These are phyloP conservation scores for Ilyonectria mors-panacis DNA, from an alignment of 2,329 filamentous ascomycete genomes.

Conservation along the genomic window DNA sequence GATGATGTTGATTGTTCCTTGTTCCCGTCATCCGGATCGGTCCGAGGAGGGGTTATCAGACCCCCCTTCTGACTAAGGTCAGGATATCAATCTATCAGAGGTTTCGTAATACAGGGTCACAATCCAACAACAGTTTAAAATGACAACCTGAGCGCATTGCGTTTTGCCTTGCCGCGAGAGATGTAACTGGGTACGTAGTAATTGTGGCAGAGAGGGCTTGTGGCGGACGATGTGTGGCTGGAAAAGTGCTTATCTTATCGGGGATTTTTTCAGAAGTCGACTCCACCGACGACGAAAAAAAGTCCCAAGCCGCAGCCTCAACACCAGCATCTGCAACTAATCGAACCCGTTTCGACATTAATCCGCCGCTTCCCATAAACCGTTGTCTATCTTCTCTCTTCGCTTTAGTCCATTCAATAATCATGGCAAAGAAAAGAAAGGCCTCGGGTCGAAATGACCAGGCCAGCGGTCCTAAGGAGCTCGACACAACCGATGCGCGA, in stretches of 20 bases:
- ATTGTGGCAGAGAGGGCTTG: neutral
- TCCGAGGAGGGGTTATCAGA: too few species aligned
- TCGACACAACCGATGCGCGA: conserved; percentile 72
- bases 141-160: too few species aligned
- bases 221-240: conserved; percentile 4
- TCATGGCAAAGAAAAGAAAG: conserved; percentile 81
- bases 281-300: conserved; percentile 24
- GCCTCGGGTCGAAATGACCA: conserved; percentile 65
- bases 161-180: neutral
- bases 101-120: too few species aligned
- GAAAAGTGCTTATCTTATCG: conserved; percentile 27
- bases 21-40: too few species aligned
- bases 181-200: too few species aligned
- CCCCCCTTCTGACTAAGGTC: too few species aligned
- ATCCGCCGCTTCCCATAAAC: neutral
- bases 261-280: conserved; percentile 24
- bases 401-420: conserved; percentile 24
- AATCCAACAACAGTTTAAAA: too few species aligned
- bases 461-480: conserved; percentile 67
- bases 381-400: neutral
- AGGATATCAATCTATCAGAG: too few species aligned
- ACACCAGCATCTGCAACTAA: neutral
- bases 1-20: too few species aligned
- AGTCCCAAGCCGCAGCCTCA: conserved; percentile 8
- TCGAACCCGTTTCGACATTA: conserved; percentile 8